Evolutionary conservation across 345 rosid species (phyloP), one percentile per base, ranked within the genome.

Genomic region (Citrus inodora): DNA sequence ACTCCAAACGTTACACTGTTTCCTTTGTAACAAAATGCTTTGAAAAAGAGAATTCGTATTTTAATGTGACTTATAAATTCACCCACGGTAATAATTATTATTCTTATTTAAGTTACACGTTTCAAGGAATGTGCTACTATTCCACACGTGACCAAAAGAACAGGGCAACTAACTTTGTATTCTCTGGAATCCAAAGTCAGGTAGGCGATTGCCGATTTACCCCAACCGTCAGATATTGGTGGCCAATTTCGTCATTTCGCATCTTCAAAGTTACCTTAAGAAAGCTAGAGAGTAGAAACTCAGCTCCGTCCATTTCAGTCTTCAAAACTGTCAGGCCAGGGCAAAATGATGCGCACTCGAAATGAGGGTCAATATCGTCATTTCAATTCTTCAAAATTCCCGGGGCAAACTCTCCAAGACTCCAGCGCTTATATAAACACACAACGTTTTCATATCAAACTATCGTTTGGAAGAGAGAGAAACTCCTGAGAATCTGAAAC

Each of bases 371-470:
- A 63, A 42, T 75, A 16, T 1, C 27, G 78, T 28, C 40, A 28
- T 42, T 74, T 61, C 38, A 1, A 2, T 13, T 28, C 46, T 75
- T 75, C 78, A 75, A 75, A 62, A 62, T 75, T 75, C 70, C 60
- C 78, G 78, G 78, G 78, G 28, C 70, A 14, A n/a, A 4, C 37
- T 46, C 35, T 13, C 1, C 0, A 28, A 0, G 6, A 2, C 27
- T 27, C 25, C 10, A 4, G 1, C 21, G 0, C 13, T 10, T 63
- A 5, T 11, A 8, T 19, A 42, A 21, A 63, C 5, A 42, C 67
- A 1, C 62, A 21, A 61, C 42, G 22, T 30, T 37, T 51, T 71
- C 48, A 5, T 8, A 32, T 56, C 30, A 53, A 53, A 32, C 25
- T 28, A 37, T 63, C 6, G 5, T 9, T 24, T 58, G 28, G 24